phyloP scores from a whole-genome alignment of 495 filamentous ascomycete genomes.

The Penicillium taxi region DNA sequence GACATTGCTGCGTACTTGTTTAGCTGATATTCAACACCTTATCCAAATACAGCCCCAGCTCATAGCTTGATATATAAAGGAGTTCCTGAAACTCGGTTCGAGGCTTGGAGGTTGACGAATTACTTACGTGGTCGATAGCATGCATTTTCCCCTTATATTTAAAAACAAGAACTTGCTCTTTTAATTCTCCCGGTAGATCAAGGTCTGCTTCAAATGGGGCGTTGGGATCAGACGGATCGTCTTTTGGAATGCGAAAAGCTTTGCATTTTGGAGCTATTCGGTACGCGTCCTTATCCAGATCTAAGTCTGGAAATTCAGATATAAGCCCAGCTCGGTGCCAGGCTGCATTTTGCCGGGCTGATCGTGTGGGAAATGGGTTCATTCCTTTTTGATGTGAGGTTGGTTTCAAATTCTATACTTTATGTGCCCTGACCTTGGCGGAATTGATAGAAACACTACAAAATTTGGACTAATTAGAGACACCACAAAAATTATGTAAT shows the following conservation, averaged over 20 bases:
- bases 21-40: conserved; percentile 4
- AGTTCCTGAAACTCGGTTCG: too few species aligned
- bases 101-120: neutral
- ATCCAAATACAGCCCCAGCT: neutral
- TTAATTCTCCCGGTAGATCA: conserved; percentile 39
- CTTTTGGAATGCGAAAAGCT: conserved; percentile 44
- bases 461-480: too few species aligned
- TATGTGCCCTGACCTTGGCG: neutral
- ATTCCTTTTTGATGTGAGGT: neutral
- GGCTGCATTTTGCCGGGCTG: conserved; percentile 3
- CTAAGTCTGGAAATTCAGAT: conserved; percentile 45
- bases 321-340: conserved; percentile 37
- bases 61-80: too few species aligned
- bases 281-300: conserved; percentile 24
- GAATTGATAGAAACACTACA: too few species aligned
- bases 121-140: conserved; percentile 52
- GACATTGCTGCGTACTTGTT: conserved; percentile 50
- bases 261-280: conserved; percentile 42
- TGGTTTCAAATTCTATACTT: too few species aligned
- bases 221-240: conserved; percentile 13
- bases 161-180: conserved; percentile 53
- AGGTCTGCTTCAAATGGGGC: conserved; percentile 26
- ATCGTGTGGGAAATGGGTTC: conserved; percentile 1
- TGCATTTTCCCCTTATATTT: conserved; percentile 49
- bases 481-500: too few species aligned